These are phyloP conservation scores for Arabis alpina DNA, from an alignment of 345 rosid genomes.

Conservation along the genomic window DNA sequence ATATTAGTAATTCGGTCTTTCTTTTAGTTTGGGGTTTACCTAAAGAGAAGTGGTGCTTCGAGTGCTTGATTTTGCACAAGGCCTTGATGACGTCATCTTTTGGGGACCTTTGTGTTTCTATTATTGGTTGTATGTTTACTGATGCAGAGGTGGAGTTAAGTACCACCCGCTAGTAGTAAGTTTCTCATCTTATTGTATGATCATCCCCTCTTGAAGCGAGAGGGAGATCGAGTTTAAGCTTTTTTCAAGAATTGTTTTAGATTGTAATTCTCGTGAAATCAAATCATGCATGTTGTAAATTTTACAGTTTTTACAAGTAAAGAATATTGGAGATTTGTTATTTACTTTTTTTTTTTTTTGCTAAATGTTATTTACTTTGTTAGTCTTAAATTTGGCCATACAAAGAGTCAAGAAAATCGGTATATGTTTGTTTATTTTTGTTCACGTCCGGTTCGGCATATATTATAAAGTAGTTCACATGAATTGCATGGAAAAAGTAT, in stretches of 20 bases:
- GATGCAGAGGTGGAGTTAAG: slow-evolving; percentile 45
- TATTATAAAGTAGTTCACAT: slow-evolving; percentile 8
- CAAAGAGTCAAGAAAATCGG: not conserved
- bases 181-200: slow-evolving; percentile 19
- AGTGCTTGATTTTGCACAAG: slow-evolving; percentile 40
- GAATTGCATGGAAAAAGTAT: slow-evolving; percentile 10
- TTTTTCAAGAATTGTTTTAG: not conserved
- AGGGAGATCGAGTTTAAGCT: slow-evolving; percentile 28
- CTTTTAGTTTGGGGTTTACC: slow-evolving; percentile 28
- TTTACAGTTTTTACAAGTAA: slow-evolving; percentile 12
- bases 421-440: slow-evolving; percentile 10
- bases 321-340: slow-evolving; percentile 11
- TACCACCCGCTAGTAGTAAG: slow-evolving; percentile 47
- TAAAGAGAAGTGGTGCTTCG: slow-evolving; percentile 32
- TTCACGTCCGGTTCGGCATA: not conserved
- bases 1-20: slow-evolving; percentile 32
- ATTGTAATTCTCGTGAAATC: slow-evolving; percentile 1
- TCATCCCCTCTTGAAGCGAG: slow-evolving; percentile 28
- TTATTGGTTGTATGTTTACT: slow-evolving; percentile 37
- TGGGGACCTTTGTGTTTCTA: slow-evolving; percentile 23
- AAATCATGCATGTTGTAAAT: slow-evolving; percentile 32
- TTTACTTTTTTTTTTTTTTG: not conserved
- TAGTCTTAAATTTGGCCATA: not conserved
- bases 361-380: not conserved
- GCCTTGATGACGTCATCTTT: slow-evolving; percentile 40